Percentiles rank a stretch among this genome's conserved stretches.
phyloP scores from a whole-genome alignment of 2,329 filamentous ascomycete species.

The Fusarium sp. region DNA sequence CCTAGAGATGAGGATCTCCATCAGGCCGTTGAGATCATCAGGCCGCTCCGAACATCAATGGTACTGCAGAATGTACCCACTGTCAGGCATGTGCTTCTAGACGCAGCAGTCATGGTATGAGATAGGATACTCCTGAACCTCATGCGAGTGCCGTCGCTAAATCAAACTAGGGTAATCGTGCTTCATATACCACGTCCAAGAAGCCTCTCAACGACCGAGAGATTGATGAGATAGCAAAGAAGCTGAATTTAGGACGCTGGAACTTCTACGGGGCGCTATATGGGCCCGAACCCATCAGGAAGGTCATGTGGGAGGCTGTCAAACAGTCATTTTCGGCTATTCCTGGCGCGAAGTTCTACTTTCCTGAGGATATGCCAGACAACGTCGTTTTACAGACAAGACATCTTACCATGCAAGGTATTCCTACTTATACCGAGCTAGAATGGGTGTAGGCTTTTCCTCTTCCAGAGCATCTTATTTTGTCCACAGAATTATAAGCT shows the following conservation, averaged over 20 bases:
- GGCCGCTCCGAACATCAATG: slow-evolving; percentile 42
- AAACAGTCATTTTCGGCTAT: slow-evolving; percentile 37
- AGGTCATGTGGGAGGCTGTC: slow-evolving; percentile 38
- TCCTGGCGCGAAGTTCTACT: slow-evolving; percentile 42
- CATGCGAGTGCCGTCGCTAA: too few species aligned
- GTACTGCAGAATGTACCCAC: slow-evolving; percentile 44
- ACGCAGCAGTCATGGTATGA: slow-evolving; percentile 40
- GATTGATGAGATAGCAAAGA: slow-evolving; percentile 35
- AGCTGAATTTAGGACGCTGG: slow-evolving; percentile 42
- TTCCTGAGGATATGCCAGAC: slow-evolving; percentile 40
- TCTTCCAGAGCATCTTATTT: accelerated
- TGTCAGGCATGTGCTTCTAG: slow-evolving; percentile 36
- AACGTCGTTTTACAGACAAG: slow-evolving; percentile 38
- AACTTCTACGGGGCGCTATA: slow-evolving; percentile 47
- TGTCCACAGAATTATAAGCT: not conserved
- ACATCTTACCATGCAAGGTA: slow-evolving; percentile 34
- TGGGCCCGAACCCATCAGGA: slow-evolving; percentile 36
- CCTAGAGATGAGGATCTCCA: slow-evolving; percentile 42
- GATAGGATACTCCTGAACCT: accelerated
- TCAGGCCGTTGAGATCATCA: slow-evolving; percentile 41
- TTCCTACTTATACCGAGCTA: slow-evolving; percentile 39
- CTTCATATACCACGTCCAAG: slow-evolving; percentile 25
- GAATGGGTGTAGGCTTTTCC: slow-evolving; percentile 40
- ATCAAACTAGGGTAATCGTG: slow-evolving; percentile 5
- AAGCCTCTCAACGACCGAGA: slow-evolving; percentile 26